A percentile compares a stretch with the other conserved stretches of the same genome.
Evolutionary conservation across 495 filamentous ascomycete genomes (phyloP).

Genomic region (Trypethelium eluteriae): DNA sequence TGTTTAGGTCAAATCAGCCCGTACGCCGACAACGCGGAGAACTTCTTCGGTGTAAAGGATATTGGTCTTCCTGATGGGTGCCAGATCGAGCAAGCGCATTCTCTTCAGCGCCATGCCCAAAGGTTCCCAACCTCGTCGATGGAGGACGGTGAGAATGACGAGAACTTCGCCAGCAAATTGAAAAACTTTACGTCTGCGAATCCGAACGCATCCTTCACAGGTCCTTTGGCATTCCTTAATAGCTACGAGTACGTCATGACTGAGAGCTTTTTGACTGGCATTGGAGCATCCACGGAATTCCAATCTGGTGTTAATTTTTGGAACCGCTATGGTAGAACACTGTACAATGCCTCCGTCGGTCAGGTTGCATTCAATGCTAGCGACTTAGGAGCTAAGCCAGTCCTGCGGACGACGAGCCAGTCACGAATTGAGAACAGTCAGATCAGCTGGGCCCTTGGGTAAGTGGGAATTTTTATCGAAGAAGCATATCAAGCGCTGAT

Average conservation of each 20-base stretch:
- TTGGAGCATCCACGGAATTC: conserved; percentile 46
- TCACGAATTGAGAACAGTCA: conserved; percentile 45
- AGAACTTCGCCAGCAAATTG: conserved; percentile 42
- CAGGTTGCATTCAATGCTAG: conserved; percentile 40
- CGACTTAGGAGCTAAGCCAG: conserved; percentile 43
- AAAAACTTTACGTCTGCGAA: conserved; percentile 40
- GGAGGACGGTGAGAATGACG: conserved; percentile 42
- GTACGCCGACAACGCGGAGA: conserved; percentile 39
- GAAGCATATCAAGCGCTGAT: background rate
- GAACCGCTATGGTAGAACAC: conserved; percentile 46
- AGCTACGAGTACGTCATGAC: conserved; percentile 44
- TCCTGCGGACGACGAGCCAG: conserved; percentile 45
- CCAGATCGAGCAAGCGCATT: conserved; percentile 46
- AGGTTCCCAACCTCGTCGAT: conserved; percentile 39
- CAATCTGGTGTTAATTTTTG: conserved; percentile 44
- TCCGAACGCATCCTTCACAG: conserved; percentile 34
- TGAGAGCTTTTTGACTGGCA: conserved; percentile 39
- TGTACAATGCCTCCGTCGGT: conserved; percentile 42
- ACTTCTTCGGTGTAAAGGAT: conserved; percentile 39
- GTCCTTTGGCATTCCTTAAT: conserved; percentile 45
- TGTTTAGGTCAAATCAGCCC: conserved; percentile 38
- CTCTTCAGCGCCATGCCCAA: conserved; percentile 48
- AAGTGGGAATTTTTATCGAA: background rate
- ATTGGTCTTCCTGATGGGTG: conserved; percentile 46
- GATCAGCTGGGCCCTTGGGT: conserved; percentile 38